Base-by-base conservation (phyloP, 257 asterid genomes). In the Fraxinus pennsylvanica region DNA sequence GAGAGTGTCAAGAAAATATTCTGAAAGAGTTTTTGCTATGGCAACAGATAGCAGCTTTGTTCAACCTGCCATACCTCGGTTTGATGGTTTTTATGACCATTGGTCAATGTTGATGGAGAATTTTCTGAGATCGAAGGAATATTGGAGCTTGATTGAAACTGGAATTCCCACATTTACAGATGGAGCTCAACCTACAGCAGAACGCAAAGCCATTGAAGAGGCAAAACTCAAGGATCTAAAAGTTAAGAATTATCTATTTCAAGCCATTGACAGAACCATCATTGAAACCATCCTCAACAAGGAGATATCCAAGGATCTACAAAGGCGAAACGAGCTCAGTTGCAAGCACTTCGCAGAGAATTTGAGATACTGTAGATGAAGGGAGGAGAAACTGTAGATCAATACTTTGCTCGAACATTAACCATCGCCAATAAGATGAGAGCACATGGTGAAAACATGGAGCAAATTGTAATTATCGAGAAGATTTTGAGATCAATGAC, bases 31-130 rank as follows among this genome's bases (percentile, higher is more conserved):
- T 43, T 43, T 43, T 43, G 57, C 10, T 47, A 47, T 47, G 57
- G 57, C 57, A 47, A 47, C n/a, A 47, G 19, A 47, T 12, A 47
- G 8, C 19, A 47, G 8, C 5, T 13, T 47, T 47, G 57, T 47
- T 47, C 57, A 47, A 13, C 57, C 12, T 47, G 57, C n/a, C n/a
- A 47, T 14, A 47, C 57, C 57, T 47, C n/a, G n/a, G 2, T 47
- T 47, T 13, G 57, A 47, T 47, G 57, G 52, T 47, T 47, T 47
- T 47, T 14, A 94, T 39, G 45, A 39, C 45, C 45, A 39, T 39
- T 6, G 1, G 45, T 39, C 12, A 5, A 39, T 25, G 27, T 25
- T 25, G 27, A 25, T 25, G 27, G 27, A 25, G 27, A 25, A 25
- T 25, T 25, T 25, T 39, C 12, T 43, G 57, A 47, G 19, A 47